Conservation (phyloP, 169 alveolate genomes). For the Cryptosporidium baileyi region DNA sequence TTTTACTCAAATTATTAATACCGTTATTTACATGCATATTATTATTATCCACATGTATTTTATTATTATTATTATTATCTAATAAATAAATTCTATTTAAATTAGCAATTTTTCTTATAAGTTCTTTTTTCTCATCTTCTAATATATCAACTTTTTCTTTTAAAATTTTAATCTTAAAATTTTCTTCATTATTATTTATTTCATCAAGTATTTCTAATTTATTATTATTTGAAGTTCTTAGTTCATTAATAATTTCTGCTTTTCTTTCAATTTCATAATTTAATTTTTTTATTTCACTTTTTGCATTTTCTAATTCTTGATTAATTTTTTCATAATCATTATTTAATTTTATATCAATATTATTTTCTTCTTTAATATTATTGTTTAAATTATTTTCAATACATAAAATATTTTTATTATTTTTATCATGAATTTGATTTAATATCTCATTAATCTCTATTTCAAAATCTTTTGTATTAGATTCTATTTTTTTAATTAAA, state of each 20-base stretch:
- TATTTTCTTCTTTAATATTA: not conserved
- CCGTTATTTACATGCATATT: not conserved
- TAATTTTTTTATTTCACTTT: conserved; percentile 40
- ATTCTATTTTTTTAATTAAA: conserved; percentile 5
- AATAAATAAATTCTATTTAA: not conserved
- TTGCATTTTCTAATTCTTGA: conserved; percentile 25
- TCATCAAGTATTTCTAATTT: conserved; percentile 1
- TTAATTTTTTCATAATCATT: not conserved
- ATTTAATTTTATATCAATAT: not conserved
- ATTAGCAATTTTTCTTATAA: conserved; percentile 37
- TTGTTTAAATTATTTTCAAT: not conserved
- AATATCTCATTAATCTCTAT: conserved; percentile 12
- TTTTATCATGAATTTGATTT: not conserved
- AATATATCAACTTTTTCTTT: not conserved
- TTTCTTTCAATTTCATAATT: conserved; percentile 18
- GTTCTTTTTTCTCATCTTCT: conserved; percentile 6
- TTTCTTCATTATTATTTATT: not conserved
- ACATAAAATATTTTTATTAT: not conserved
- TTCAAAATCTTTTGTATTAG: not conserved
- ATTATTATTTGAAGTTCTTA: not conserved
- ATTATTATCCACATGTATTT: not conserved
- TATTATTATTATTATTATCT: not conserved
- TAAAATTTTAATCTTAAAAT: not conserved
- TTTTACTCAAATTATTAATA: not conserved
- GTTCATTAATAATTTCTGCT: conserved; percentile 36